A percentile compares a stretch with the other conserved stretches of the same genome.
Conservation (phyloP, 2,329 filamentous ascomycete genomes). For the Pseudogymnoascus sp. region DNA sequence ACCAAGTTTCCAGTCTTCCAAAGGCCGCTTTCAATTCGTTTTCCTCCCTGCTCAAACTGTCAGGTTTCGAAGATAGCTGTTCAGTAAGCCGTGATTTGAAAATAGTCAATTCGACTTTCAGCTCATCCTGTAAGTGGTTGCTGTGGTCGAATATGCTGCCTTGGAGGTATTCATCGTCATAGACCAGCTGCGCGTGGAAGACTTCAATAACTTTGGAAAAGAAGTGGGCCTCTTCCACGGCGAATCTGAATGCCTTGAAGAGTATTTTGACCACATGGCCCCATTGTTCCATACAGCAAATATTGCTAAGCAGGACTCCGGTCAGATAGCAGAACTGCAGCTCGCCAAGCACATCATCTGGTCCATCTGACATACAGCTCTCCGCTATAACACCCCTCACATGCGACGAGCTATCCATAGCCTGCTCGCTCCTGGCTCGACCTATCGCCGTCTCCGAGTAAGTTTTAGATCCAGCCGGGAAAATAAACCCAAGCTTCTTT, state of each 20-base stretch:
- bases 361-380: slow-evolving; percentile 25
- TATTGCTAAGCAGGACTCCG: slow-evolving; percentile 48
- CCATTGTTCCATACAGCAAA: slow-evolving; percentile 54
- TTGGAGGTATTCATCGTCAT: slow-evolving; percentile 39
- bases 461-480: slow-evolving; percentile 35
- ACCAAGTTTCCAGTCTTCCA: slow-evolving; percentile 37
- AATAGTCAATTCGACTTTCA: slow-evolving; percentile 41
- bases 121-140: slow-evolving; percentile 22
- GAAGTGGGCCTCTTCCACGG: slow-evolving; percentile 35
- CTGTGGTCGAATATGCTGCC: slow-evolving; percentile 32
- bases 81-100: slow-evolving; percentile 48
- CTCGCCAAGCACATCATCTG: slow-evolving; percentile 45
- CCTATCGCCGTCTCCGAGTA: slow-evolving; percentile 32
- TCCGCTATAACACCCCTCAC: slow-evolving; percentile 35
- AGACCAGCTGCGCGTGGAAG: slow-evolving; percentile 46
- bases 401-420: slow-evolving; percentile 40
- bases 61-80: slow-evolving; percentile 31
- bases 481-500: slow-evolving; percentile 40
- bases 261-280: slow-evolving; percentile 45
- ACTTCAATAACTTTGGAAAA: slow-evolving; percentile 39
- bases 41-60: slow-evolving; percentile 32
- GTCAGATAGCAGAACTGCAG: slow-evolving; percentile 51
- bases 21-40: slow-evolving; percentile 40
- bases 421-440: slow-evolving; percentile 34
- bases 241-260: slow-evolving; percentile 41